Percentiles rank a stretch among this genome's conserved stretches.
Conservation (phyloP, 2,329 filamentous ascomycete genomes). For the Colletotrichum musae region DNA sequence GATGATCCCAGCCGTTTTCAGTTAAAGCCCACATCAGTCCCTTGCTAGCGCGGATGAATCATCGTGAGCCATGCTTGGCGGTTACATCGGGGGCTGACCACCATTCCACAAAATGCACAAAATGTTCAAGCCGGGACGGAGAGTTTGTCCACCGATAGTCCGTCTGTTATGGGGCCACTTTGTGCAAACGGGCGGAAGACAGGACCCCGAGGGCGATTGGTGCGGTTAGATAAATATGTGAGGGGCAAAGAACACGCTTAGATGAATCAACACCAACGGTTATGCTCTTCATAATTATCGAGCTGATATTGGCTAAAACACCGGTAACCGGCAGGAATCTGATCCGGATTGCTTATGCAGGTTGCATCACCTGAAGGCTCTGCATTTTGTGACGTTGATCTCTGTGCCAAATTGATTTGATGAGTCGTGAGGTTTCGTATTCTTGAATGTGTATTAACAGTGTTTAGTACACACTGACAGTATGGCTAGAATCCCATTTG, state of each 20-base stretch:
- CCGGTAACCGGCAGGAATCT: not conserved
- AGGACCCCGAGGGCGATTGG: slow-evolving; percentile 21
- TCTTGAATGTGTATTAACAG: no score
- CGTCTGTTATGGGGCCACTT: not conserved
- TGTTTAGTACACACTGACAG: no score
- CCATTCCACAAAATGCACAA: not conserved
- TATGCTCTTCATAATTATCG: not conserved
- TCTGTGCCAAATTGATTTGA: no score
- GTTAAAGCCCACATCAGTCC: not conserved
- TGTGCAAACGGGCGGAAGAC: slow-evolving; percentile 7
- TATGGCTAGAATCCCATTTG: no score
- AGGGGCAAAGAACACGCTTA: not conserved
- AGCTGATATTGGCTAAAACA: not conserved
- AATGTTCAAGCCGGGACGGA: slow-evolving; percentile 13
- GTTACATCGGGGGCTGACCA: slow-evolving; percentile 11
- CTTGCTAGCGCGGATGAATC: slow-evolving; percentile 40
- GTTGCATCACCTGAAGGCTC: no score
- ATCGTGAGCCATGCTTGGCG: slow-evolving; percentile 36
- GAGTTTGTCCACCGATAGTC: slow-evolving; percentile 21
- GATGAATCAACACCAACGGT: not conserved
- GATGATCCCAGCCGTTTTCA: slow-evolving; percentile 2
- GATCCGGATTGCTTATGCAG: no score
- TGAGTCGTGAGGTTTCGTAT: no score
- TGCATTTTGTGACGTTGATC: no score
- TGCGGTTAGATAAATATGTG: not conserved